Evolutionary conservation across 1,139 yeast genomes (phyloP).

Genomic region (Kazachstania sp.): DNA sequence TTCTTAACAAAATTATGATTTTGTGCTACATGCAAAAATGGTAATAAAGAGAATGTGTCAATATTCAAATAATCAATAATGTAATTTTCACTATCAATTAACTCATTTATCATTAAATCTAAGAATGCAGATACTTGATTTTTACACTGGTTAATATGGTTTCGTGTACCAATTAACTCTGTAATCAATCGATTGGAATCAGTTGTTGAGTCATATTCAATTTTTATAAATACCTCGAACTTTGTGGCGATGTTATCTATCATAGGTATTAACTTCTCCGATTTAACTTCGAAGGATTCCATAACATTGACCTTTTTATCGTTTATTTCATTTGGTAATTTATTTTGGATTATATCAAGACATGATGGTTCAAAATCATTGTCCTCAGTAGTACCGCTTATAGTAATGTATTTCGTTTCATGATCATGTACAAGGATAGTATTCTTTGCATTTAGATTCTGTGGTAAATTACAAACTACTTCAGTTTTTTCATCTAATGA

Average conservation of each 20-base stretch:
- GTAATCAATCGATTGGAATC: background rate
- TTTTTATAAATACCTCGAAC: background rate
- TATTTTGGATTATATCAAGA: background rate
- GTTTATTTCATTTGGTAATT: background rate
- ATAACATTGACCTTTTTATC: background rate
- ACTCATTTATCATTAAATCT: slow-evolving; percentile 1
- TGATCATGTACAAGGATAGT: background rate
- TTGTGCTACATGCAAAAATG: slow-evolving; percentile 1
- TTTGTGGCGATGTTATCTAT: slow-evolving; percentile 1
- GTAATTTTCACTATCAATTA: background rate
- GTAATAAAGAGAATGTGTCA: slow-evolving; percentile 6
- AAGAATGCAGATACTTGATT: slow-evolving; percentile 1
- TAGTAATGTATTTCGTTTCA: background rate
- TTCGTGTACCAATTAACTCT: background rate
- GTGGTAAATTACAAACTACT: background rate
- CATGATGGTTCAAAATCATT: background rate
- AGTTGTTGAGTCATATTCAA: background rate
- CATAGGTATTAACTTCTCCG: background rate
- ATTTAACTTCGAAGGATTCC: background rate
- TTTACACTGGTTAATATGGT: background rate
- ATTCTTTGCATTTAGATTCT: background rate
- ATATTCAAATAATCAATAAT: slow-evolving; percentile 5
- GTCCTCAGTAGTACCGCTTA: slow-evolving; percentile 1
- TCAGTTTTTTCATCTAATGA: background rate
- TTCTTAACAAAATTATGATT: slow-evolving; percentile 1